A percentile compares a stretch with the other conserved stretches of the same genome.
These are phyloP conservation scores for Phytomonas sp. DNA, from an alignment of 208 protist genomes.

Conservation along the genomic window DNA sequence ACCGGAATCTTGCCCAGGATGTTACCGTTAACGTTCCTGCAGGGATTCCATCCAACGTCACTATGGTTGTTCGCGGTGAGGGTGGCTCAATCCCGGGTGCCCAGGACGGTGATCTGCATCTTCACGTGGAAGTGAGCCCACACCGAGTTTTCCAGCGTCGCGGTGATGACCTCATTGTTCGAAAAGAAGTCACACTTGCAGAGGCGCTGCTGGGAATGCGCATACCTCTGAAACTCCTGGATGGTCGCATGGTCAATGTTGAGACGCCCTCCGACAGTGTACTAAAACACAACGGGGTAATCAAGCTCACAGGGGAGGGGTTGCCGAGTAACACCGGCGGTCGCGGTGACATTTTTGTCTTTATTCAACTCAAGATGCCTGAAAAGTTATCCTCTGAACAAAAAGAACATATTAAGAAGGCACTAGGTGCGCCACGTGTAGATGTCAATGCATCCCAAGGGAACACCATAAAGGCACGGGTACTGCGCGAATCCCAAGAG, in stretches of 20 bases:
- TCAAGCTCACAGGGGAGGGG: conserved; percentile 78
- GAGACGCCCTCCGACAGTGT: conserved; percentile 41
- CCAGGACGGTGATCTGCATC: conserved; percentile 94
- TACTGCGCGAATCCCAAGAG: conserved; percentile 63
- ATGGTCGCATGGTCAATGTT: conserved; percentile 85
- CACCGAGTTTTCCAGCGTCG: conserved; percentile 91
- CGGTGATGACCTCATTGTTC: conserved; percentile 92
- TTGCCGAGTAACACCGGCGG: conserved; percentile 67
- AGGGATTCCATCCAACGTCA: conserved; percentile 94
- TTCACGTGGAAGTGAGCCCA: conserved; percentile 92
- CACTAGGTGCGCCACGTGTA: conserved; percentile 46
- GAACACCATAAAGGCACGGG: conserved; percentile 64
- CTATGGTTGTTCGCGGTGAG: conserved; percentile 94
- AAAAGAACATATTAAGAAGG: conserved; percentile 46
- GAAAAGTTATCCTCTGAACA: conserved; percentile 58
- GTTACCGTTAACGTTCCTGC: conserved; percentile 94
- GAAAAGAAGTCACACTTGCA: conserved; percentile 85
- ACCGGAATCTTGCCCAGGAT: conserved; percentile 87
- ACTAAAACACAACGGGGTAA: conserved; percentile 68
- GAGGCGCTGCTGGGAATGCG: conserved; percentile 91
- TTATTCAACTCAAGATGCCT: conserved; percentile 75
- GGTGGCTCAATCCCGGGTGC: conserved; percentile 91
- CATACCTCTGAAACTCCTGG: conserved; percentile 86
- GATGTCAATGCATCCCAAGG: conserved; percentile 27
- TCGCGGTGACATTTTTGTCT: conserved; percentile 80